Evolutionary conservation across 805 yeast species (phyloP), one percentile per base, ranked within the genome.

Genomic region (Wickerhamiella sergipiensis): DNA sequence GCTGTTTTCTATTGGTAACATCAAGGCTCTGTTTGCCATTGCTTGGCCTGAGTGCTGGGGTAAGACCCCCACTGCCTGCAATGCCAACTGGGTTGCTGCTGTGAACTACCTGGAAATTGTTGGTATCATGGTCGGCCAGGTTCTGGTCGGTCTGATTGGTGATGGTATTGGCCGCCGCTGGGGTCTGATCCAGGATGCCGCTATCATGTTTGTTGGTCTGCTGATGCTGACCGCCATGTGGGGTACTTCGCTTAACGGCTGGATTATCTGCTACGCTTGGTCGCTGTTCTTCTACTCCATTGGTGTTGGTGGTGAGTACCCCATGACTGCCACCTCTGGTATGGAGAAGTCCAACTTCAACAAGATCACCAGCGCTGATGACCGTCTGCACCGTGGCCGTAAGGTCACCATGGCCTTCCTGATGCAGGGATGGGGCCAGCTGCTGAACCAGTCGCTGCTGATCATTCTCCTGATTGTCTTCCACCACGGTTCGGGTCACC

Each of bases 221-320:
- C 60, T 75, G 42, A 62, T 79, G 71, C 73, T 80, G 60, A 78
- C 81, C 17, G 80, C 83, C 33, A 63, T 81, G 45, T 77, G 78
- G 66, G 84, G 84, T 40, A 59, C 54, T 1, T 56, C 78, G 17
- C 81, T 76, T 47, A 70, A 78, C 45, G 76, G 79, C 33, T 70
- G 82, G 72, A 80, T 80, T 55, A 75, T 77, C 49, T 67, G 70
- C 63, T 67, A 67, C 56, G 67, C 69, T 15, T 67, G 68, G 68
- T 63, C 68, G 10, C 70, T 79, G 47, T 80, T 79, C 51, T 74
- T 77, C 61, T 67, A 67, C 62, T 62, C 67, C 24, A 54, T 67
- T 40, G 81, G 82, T 57, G 78, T 79, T 53, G 85, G 84, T 54
- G 84, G 83, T 26, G 85, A 80, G 60, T 80, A 80, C 61, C 84